These are phyloP conservation scores for Tuctoria greenei DNA, from an alignment of 176 grass and related monocot genomes.

Conservation along the genomic window DNA sequence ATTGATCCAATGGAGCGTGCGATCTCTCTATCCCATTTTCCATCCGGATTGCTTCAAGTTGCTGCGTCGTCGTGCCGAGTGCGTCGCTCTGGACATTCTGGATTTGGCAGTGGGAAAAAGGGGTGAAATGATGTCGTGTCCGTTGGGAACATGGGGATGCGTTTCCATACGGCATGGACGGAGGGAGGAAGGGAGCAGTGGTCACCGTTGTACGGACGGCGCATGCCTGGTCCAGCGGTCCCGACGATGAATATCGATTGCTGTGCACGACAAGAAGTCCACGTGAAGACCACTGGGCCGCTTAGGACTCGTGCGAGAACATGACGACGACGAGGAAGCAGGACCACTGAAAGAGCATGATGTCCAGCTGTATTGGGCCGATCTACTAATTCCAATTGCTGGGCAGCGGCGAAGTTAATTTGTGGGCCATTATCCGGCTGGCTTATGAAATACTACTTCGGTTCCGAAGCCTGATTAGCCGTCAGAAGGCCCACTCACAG, in stretches of 20 bases:
- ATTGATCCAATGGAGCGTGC: slow-evolving; percentile 28
- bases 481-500: neutral
- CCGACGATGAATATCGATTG: neutral
- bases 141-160: neutral
- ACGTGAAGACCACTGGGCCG: slow-evolving; percentile 23
- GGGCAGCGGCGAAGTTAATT: no score
- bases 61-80: neutral
- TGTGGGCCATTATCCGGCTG: neutral
- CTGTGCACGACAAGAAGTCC: slow-evolving; percentile 1
- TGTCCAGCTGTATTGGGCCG: neutral
- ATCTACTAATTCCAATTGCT: neutral
- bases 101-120: neutral
- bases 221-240: neutral
- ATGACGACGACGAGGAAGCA: neutral
- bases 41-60: slow-evolving; percentile 24
- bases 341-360: neutral
- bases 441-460: neutral
- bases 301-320: neutral
- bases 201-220: neutral
- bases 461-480: neutral
- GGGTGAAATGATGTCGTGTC: slow-evolving; percentile 1
- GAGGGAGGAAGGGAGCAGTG: neutral
- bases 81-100: neutral
- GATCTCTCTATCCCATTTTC: neutral
- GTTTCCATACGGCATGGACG: neutral